These are phyloP conservation scores for Venturia aucupariae DNA, from an alignment of 2,329 filamentous ascomycete species.

Conservation along the genomic window DNA sequence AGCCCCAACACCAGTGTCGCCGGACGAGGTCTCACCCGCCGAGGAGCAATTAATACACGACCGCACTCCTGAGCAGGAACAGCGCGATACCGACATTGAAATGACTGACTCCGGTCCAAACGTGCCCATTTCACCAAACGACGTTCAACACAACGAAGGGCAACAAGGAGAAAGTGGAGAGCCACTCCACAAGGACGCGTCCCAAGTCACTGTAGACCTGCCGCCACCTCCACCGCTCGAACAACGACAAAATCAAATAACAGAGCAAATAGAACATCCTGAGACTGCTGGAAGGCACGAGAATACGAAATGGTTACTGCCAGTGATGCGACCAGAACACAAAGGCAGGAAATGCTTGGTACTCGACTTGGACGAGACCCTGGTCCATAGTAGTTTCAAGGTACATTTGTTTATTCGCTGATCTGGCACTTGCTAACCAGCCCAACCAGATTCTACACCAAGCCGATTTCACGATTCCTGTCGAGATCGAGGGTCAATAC, in stretches of 20 bases:
- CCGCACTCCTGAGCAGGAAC: constrained; percentile 39
- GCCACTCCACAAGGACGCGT: constrained; percentile 21
- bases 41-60: constrained; percentile 38
- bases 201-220: constrained; percentile 32
- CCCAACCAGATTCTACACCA: constrained; percentile 78
- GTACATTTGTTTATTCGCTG: constrained; percentile 37
- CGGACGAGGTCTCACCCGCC: constrained; percentile 30
- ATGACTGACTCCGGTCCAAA: constrained; percentile 51
- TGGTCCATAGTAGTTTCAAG: constrained; percentile 99
- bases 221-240: constrained; percentile 48
- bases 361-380: constrained; percentile 87
- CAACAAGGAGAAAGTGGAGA: constrained; percentile 19
- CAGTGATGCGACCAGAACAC: constrained; percentile 69
- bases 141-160: constrained; percentile 33
- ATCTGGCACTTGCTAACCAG: constrained; percentile 16
- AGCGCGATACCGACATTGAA: constrained; percentile 47
- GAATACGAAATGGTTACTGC: constrained; percentile 63
- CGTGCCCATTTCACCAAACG: constrained; percentile 41
- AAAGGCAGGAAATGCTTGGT: constrained; percentile 89
- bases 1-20: constrained; percentile 36
- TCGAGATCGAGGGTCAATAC: constrained; percentile 97
- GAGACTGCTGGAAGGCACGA: constrained; percentile 25
- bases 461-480: constrained; percentile 96
- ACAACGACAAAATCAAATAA: constrained; percentile 32
- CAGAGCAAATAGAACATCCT: constrained; percentile 22